Percentiles rank a stretch among this genome's conserved stretches.
These are phyloP conservation scores for Cercospora sesami DNA, from an alignment of 2,329 filamentous ascomycete genomes.

Conservation along the genomic window DNA sequence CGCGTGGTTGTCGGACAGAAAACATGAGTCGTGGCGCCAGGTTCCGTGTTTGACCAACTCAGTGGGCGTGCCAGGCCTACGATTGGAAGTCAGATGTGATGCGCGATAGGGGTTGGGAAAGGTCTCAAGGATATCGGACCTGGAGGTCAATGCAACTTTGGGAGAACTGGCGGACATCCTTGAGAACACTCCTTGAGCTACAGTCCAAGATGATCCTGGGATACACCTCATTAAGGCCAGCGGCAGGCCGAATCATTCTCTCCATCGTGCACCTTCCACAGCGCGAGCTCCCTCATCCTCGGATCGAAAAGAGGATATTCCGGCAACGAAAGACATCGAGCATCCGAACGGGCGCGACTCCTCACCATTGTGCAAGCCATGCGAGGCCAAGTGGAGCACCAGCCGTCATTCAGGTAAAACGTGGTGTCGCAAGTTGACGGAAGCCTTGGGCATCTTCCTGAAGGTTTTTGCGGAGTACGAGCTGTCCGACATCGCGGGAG, in stretches of 20 bases:
- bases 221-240: neutral
- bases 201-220: no score
- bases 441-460: no score
- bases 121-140: neutral
- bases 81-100: neutral
- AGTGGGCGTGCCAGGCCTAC: neutral
- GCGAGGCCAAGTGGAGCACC: no score
- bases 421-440: no score
- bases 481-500: no score
- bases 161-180: neutral
- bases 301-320: neutral
- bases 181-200: neutral
- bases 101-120: neutral
- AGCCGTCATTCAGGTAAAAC: no score
- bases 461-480: no score
- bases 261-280: neutral
- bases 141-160: neutral
- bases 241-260: neutral
- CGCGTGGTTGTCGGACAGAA: neutral
- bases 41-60: neutral
- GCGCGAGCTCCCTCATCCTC: neutral
- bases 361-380: no score
- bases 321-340: neutral
- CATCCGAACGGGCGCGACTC: neutral
- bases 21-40: neutral